These are phyloP conservation scores for Medicago arabica DNA, from an alignment of 306 rosid species.

Conservation along the genomic window DNA sequence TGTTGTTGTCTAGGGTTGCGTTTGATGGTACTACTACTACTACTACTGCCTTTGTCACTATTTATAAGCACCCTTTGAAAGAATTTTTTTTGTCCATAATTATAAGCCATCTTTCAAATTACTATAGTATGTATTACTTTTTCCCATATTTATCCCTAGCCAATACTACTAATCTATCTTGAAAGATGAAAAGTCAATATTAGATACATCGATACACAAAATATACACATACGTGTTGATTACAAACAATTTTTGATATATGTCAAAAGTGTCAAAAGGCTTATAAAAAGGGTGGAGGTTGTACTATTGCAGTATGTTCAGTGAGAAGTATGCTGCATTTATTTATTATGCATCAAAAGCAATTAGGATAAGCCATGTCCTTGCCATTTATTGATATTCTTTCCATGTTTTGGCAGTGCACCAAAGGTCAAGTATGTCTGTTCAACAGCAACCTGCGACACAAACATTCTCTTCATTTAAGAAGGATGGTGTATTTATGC, in stretches of 20 bases:
- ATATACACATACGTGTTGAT: too few species aligned
- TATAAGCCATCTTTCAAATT: too few species aligned
- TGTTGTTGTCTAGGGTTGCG: conserved; percentile 3
- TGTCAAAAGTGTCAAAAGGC: too few species aligned
- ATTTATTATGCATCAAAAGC: background rate
- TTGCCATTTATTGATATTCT: conserved; percentile 35
- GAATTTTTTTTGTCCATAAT: too few species aligned
- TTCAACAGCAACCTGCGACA: conserved; percentile 45
- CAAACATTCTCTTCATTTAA: conserved; percentile 22
- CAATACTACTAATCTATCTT: too few species aligned
- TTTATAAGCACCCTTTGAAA: background rate
- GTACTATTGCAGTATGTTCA: background rate
- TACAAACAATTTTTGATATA: too few species aligned
- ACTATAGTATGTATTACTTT: too few species aligned
- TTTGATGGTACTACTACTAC: background rate
- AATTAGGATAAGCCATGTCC: conserved; percentile 8
- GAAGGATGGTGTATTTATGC: conserved; percentile 23
- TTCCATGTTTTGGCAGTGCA: conserved; percentile 50
- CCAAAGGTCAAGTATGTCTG: conserved; percentile 22
- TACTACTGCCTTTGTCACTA: background rate
- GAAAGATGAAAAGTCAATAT: too few species aligned
- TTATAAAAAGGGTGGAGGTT: too few species aligned
- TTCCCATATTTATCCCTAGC: too few species aligned
- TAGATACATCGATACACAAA: too few species aligned
- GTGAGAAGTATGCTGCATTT: conserved; percentile 2